Conservation (phyloP, 352 stramenopile species). For the Globisporangium heterothallicum region DNA sequence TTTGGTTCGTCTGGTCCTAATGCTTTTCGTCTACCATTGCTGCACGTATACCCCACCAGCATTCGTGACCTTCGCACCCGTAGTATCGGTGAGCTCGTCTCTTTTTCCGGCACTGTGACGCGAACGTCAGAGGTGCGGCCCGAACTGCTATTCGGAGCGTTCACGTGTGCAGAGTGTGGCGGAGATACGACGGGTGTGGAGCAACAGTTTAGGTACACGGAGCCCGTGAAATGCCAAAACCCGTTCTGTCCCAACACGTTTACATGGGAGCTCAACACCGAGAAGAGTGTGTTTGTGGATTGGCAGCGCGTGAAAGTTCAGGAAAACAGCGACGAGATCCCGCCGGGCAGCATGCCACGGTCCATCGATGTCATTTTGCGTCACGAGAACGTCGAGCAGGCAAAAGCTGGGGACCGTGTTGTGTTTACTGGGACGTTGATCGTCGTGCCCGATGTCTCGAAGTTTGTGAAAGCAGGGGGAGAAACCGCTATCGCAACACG, state of each 20-base stretch:
- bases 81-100: constrained; percentile 91
- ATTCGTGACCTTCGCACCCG: constrained; percentile 91
- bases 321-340: constrained; percentile 98
- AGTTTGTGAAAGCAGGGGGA: constrained; percentile 73
- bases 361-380: constrained; percentile 96
- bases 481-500: constrained; percentile 63
- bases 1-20: neutral
- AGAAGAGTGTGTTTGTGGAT: constrained; percentile 96
- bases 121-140: constrained; percentile 96
- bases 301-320: constrained; percentile 99
- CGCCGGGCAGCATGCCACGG: constrained; percentile 95
- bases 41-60: constrained; percentile 22
- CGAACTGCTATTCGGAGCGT: constrained; percentile 94
- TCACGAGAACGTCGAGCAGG: constrained; percentile 97
- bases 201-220: constrained; percentile 98
- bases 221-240: constrained; percentile 96
- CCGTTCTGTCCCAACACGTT: constrained; percentile 91
- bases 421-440: constrained; percentile 94
- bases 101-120: constrained; percentile 95
- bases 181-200: constrained; percentile 89
- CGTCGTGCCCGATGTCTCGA: constrained; percentile 94
- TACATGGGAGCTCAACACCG: constrained; percentile 80
- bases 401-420: constrained; percentile 94
- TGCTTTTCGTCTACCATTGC: neutral
- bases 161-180: constrained; percentile 94